Evolutionary conservation across 179 eudicot species (phyloP).

Genomic region (Silene vulgaris): DNA sequence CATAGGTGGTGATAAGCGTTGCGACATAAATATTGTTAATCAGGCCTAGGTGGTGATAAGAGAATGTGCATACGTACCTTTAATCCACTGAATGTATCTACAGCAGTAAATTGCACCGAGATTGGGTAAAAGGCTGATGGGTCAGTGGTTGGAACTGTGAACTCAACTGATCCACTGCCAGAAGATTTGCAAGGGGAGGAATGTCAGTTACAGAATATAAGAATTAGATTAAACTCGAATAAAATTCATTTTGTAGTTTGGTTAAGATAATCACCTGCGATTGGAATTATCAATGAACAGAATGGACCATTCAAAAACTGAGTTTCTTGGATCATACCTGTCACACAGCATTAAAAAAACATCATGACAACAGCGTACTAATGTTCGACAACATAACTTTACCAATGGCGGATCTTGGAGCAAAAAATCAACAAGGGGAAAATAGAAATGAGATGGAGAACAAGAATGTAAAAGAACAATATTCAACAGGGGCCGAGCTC

Average conservation of each 20-base stretch:
- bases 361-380: not conserved
- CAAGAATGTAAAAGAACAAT: too few relatives aligned
- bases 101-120: conserved; percentile 58
- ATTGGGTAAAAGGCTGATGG: conserved; percentile 71
- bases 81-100: conserved; percentile 63
- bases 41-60: not conserved
- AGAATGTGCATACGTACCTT: conserved; percentile 41
- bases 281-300: conserved; percentile 71
- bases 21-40: too few relatives aligned
- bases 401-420: not conserved
- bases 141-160: conserved; percentile 67
- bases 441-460: not conserved
- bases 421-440: not conserved
- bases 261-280: conserved; percentile 52
- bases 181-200: not conserved
- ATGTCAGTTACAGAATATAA: not conserved
- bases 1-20: too few relatives aligned
- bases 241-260: not conserved
- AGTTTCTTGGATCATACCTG: conserved; percentile 75
- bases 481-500: too few relatives aligned
- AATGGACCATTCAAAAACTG: conserved; percentile 77
- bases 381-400: not conserved
- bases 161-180: conserved; percentile 77
- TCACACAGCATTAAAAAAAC: conserved; percentile 18
- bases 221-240: not conserved